Conservation (phyloP, 495 filamentous ascomycete genomes). For the Penicillium fimorum region DNA sequence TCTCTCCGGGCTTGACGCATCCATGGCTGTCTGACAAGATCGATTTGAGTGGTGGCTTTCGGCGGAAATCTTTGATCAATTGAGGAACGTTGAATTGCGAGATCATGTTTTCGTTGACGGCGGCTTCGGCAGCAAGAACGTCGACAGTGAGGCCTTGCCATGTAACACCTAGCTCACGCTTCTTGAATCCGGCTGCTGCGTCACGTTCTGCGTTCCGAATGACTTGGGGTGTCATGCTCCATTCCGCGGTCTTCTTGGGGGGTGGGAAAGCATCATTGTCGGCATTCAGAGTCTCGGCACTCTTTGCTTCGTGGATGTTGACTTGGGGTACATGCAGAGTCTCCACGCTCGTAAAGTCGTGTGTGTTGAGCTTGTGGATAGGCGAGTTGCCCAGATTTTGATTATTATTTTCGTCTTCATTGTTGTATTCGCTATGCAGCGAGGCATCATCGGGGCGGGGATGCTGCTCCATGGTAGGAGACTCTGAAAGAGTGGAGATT, state of each 20-base stretch:
- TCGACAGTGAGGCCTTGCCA: constrained; percentile 49
- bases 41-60: constrained; percentile 32
- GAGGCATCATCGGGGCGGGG: constrained; percentile 7
- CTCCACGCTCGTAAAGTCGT: constrained; percentile 13
- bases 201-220: constrained; percentile 40
- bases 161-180: constrained; percentile 52
- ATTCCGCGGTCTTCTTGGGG: constrained; percentile 31
- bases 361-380: constrained; percentile 6
- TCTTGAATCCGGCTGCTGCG: constrained; percentile 42
- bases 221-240: constrained; percentile 45
- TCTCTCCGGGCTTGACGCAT: constrained; percentile 54
- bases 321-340: constrained; percentile 13
- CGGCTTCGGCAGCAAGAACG: constrained; percentile 43
- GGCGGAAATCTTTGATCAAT: constrained; percentile 32
- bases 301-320: constrained; percentile 17
- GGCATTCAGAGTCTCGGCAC: constrained; percentile 16
- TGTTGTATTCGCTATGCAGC: constrained; percentile 4
- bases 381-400: background rate
- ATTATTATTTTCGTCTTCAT: constrained; percentile 1
- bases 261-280: background rate
- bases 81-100: constrained; percentile 56
- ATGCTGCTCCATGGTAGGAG: constrained; percentile 13
- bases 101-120: constrained; percentile 48
- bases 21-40: constrained; percentile 42
- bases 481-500: constrained; percentile 14